phyloP scores from a whole-genome alignment of 495 filamentous ascomycete genomes.

The Stereocaulon alpinum region DNA sequence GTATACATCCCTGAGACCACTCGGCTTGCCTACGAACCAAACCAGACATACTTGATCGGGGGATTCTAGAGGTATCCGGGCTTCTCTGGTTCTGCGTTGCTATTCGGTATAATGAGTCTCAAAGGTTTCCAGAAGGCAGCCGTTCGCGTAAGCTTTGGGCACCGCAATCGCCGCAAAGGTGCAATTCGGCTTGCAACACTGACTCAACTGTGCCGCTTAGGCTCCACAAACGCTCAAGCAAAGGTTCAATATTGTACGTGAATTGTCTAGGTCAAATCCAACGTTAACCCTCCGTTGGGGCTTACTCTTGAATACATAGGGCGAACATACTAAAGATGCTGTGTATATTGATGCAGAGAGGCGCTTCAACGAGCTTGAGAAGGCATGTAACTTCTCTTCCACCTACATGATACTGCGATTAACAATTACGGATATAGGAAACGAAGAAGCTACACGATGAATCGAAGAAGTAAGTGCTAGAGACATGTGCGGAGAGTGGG shows the following conservation, averaged over 20 bases:
- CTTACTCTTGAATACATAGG: slow-evolving; percentile 28
- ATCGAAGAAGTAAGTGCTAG: slow-evolving; percentile 57
- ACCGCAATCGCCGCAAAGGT: not conserved
- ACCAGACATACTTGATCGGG: not conserved
- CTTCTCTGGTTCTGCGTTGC: not conserved
- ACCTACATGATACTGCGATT: slow-evolving; percentile 2
- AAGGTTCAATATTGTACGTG: slow-evolving; percentile 72
- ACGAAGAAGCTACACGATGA: slow-evolving; percentile 95
- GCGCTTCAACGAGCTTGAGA: slow-evolving; percentile 87
- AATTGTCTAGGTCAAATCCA: not conserved
- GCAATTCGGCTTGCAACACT: not conserved
- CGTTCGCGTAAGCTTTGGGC: slow-evolving; percentile 49
- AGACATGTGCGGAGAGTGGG: not conserved
- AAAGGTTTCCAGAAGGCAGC: slow-evolving; percentile 90
- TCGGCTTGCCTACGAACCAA: not conserved
- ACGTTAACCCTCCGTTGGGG: not conserved
- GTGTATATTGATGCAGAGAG: slow-evolving; percentile 93
- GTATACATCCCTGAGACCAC: not conserved
- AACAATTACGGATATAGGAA: slow-evolving; percentile 38
- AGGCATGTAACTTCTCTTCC: slow-evolving; percentile 19
- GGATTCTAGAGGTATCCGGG: not conserved
- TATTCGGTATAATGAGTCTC: slow-evolving; percentile 71
- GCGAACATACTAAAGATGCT: slow-evolving; percentile 85
- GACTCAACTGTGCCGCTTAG: slow-evolving; percentile 28
- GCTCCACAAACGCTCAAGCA: slow-evolving; percentile 85